Conservation (phyloP, 345 rosid genomes). For the Excoecaria cochinchinensis region DNA sequence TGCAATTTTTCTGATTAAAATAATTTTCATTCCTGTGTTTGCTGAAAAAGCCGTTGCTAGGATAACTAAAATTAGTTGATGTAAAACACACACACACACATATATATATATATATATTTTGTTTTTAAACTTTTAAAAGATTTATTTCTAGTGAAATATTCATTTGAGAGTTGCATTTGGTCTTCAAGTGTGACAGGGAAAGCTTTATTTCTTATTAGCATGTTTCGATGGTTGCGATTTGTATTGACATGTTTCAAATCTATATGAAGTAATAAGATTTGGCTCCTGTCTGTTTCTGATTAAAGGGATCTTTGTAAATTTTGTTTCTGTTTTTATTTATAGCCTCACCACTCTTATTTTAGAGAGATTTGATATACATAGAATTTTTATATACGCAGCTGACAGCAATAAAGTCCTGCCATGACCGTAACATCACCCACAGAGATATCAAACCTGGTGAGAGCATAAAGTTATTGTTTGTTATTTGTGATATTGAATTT, state of each 20-base stretch:
- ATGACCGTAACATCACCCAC: conserved; percentile 91
- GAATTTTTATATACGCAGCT: conserved; percentile 46
- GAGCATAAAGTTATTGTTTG: conserved; percentile 15
- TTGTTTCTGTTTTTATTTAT: neutral
- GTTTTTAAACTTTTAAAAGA: neutral
- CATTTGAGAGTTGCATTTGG: neutral
- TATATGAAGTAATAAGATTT: neutral
- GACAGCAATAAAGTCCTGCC: conserved; percentile 83
- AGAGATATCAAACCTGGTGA: conserved; percentile 97
- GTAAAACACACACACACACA: no score
- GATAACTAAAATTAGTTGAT: neutral
- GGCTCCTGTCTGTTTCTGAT: neutral
- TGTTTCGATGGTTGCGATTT: neutral
- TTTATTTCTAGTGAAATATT: conserved; percentile 2
- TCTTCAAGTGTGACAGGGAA: neutral
- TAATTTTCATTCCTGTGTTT: neutral
- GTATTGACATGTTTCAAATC: neutral
- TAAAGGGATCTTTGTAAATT: neutral
- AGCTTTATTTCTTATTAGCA: neutral
- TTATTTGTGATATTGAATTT: no score
- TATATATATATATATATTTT: no score
- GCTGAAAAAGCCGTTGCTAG: neutral
- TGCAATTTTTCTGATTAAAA: neutral
- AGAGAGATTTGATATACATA: conserved; percentile 2
- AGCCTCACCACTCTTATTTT: neutral